Conservation (phyloP, 495 filamentous ascomycete species). For the Talaromyces thailandensis region DNA sequence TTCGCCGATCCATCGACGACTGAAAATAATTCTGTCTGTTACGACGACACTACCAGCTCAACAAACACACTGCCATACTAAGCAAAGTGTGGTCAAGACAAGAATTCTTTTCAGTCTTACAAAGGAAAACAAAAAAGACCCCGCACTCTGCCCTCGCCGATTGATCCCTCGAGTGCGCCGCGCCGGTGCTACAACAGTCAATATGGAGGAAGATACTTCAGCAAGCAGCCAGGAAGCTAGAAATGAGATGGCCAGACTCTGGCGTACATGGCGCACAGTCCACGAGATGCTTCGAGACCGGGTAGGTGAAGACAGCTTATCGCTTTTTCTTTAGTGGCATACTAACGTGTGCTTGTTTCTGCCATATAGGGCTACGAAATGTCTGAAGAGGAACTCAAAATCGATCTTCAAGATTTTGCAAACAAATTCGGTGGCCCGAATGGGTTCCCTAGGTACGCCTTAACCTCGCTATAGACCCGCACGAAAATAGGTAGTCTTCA, state of each 20-base stretch:
- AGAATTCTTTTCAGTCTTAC: not conserved
- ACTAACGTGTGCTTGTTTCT: not conserved
- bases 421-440: slow-evolving; percentile 37
- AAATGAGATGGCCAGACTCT: slow-evolving; percentile 62
- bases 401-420: slow-evolving; percentile 69
- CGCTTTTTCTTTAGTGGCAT: not conserved
- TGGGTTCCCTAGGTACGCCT: slow-evolving; percentile 48
- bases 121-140: not conserved
- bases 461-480: too few relatives aligned
- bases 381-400: slow-evolving; percentile 76
- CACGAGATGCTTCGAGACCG: slow-evolving; percentile 82
- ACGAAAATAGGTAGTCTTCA: slow-evolving; percentile 13
- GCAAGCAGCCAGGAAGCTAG: slow-evolving; percentile 45
- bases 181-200: slow-evolving; percentile 12
- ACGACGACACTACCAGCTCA: not conserved
- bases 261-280: slow-evolving; percentile 81
- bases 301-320: slow-evolving; percentile 36
- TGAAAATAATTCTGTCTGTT: not conserved
- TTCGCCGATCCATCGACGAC: not conserved
- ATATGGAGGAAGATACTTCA: slow-evolving; percentile 46
- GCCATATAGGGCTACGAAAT: slow-evolving; percentile 75
- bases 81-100: not conserved
- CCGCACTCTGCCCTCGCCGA: not conserved
- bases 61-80: not conserved
- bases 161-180: slow-evolving; percentile 4